These are phyloP conservation scores for Triangularia verruculosa DNA, from an alignment of 2,329 filamentous ascomycete species.

Conservation along the genomic window DNA sequence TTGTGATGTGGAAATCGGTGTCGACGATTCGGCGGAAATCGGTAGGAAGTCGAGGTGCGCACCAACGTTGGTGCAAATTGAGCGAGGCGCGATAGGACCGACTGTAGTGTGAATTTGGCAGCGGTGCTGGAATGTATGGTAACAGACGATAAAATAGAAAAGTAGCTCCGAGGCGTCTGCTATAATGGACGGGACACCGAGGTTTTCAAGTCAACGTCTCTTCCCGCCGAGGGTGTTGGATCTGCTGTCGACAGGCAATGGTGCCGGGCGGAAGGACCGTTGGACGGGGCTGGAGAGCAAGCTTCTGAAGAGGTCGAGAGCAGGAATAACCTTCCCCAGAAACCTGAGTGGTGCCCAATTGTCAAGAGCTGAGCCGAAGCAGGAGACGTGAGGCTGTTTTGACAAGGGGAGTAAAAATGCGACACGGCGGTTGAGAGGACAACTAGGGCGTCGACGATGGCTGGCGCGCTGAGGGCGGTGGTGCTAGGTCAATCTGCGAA, in stretches of 20 bases:
- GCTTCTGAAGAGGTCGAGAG: not conserved
- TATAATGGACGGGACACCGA: not conserved
- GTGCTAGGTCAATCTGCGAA: slow-evolving; percentile 19
- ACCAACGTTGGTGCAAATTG: not conserved
- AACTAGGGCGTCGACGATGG: not conserved
- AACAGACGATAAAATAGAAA: not conserved
- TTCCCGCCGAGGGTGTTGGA: not conserved
- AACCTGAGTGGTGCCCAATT: slow-evolving; percentile 13
- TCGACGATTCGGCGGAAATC: not conserved
- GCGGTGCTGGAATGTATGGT: not conserved
- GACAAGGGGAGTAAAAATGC: not conserved
- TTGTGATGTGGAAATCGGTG: not conserved
- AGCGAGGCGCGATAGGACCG: not conserved
- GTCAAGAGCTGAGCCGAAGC: not conserved
- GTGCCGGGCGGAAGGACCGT: not conserved
- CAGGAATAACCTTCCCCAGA: not conserved
- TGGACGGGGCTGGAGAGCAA: not conserved
- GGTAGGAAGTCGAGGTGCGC: not conserved
- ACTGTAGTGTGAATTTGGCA: not conserved
- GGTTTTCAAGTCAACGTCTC: not conserved
- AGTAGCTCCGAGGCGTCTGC: not conserved
- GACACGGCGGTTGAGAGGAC: slow-evolving; percentile 4
- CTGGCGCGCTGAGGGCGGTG: slow-evolving; percentile 2
- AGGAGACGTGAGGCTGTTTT: not conserved
- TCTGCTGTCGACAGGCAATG: not conserved